phyloP scores from a whole-genome alignment of 1,284 basidiomycete species.

The Cutaneotrichosporon mucoides region DNA sequence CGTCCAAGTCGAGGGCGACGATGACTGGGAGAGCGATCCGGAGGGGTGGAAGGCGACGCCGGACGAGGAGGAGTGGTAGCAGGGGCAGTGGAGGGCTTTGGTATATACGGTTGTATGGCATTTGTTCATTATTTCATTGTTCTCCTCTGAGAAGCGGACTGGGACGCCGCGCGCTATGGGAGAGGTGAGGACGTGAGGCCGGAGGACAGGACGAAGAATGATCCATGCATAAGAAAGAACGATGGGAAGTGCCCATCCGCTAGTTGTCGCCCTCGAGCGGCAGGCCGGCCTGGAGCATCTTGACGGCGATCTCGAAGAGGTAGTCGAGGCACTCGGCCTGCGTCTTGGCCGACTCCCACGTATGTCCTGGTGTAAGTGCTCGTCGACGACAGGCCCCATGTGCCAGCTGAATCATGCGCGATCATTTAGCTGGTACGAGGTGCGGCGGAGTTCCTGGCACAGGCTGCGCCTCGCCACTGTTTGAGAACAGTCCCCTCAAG shows the following conservation, averaged over 20 bases:
- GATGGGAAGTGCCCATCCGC: too few relatives aligned
- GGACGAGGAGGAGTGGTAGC: constrained; percentile 24
- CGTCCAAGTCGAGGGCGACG: constrained; percentile 18
- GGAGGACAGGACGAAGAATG: background rate
- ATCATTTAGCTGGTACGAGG: too few relatives aligned
- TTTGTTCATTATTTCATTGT: too few relatives aligned
- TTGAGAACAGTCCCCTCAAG: too few relatives aligned
- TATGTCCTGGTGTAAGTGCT: constrained; percentile 53
- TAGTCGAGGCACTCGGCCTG: constrained; percentile 85
- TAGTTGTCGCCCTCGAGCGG: constrained; percentile 40
- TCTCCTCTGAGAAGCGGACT: too few relatives aligned
- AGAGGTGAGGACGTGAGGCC: too few relatives aligned
- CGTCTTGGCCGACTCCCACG: constrained; percentile 84
- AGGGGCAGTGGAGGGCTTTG: background rate
- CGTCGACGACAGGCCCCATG: too few relatives aligned
- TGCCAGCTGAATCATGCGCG: too few relatives aligned
- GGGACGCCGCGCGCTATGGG: too few relatives aligned
- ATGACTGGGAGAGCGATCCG: constrained; percentile 34
- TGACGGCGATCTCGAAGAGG: constrained; percentile 68
- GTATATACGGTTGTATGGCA: too few relatives aligned
- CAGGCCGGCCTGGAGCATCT: constrained; percentile 43
- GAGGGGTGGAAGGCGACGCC: constrained; percentile 29
- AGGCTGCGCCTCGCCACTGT: too few relatives aligned
- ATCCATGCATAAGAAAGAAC: constrained; percentile 1
- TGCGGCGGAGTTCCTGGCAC: too few relatives aligned